These are phyloP conservation scores for Debaryomycetaceae sp. DNA, from an alignment of 1,139 yeast species.

Conservation along the genomic window DNA sequence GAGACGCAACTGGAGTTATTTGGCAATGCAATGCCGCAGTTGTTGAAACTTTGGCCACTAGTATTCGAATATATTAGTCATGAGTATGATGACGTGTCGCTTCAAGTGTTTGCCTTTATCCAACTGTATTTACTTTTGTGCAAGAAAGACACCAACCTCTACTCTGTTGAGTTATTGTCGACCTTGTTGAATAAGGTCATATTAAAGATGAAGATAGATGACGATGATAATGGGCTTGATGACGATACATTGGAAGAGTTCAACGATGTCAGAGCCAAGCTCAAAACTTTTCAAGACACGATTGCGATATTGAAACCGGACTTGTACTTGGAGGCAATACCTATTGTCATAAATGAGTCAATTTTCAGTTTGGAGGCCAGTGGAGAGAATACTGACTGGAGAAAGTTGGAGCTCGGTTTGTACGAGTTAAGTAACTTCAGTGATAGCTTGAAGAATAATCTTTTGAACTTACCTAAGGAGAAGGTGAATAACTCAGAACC, in stretches of 20 bases:
- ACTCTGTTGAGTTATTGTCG: slow-evolving; percentile 49
- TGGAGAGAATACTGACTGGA: slow-evolving; percentile 52
- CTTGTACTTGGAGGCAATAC: slow-evolving; percentile 67
- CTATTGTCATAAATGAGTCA: slow-evolving; percentile 61
- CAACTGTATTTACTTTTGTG: slow-evolving; percentile 68
- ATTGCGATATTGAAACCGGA: slow-evolving; percentile 74
- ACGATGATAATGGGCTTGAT: slow-evolving; percentile 60
- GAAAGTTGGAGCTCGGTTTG: slow-evolving; percentile 79
- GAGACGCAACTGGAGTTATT: slow-evolving; percentile 51
- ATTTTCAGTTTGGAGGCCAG: slow-evolving; percentile 30
- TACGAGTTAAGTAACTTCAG: slow-evolving; percentile 75
- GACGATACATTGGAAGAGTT: slow-evolving; percentile 75
- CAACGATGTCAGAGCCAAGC: slow-evolving; percentile 66
- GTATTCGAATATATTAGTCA: slow-evolving; percentile 68
- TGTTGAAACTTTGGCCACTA: slow-evolving; percentile 60
- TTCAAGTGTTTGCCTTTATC: slow-evolving; percentile 77
- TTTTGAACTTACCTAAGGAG: slow-evolving; percentile 63
- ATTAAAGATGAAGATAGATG: slow-evolving; percentile 75
- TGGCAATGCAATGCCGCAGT: slow-evolving; percentile 30
- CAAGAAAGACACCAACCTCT: slow-evolving; percentile 49
- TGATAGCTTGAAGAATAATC: slow-evolving; percentile 73
- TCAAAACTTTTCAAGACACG: slow-evolving; percentile 80
- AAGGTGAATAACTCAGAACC: slow-evolving; percentile 64
- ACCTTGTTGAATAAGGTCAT: slow-evolving; percentile 67
- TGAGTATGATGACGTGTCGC: slow-evolving; percentile 86